A percentile compares a stretch with the other conserved stretches of the same genome.
Evolutionary conservation across 2,329 filamentous ascomycete species (phyloP).

Genomic region (Paraphaeosphaeria sporulosa): DNA sequence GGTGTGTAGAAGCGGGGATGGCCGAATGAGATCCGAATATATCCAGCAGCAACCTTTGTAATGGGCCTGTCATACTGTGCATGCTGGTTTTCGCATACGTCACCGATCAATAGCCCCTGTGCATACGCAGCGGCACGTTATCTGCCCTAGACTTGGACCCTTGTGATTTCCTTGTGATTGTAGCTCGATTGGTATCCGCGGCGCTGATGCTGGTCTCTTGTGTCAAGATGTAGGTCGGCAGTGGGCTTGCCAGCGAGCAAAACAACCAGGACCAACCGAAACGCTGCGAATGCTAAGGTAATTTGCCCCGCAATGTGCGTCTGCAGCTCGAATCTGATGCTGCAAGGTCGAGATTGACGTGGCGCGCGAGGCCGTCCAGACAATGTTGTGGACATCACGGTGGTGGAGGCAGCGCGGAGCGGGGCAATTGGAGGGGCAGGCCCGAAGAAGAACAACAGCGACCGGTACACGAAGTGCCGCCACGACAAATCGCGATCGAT

Average conservation of each 20-base stretch:
- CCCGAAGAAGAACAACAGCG: neutral
- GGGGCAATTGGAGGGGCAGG: conserved; percentile 20
- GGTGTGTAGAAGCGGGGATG: conserved; percentile 28
- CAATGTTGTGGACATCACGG: conserved; percentile 1
- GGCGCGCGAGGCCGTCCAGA: neutral
- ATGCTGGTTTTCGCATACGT: conserved; percentile 6
- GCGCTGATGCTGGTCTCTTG: conserved; percentile 1
- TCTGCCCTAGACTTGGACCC: conserved; percentile 10
- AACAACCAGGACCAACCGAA: neutral
- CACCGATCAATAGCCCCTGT: neutral
- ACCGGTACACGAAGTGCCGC: neutral
- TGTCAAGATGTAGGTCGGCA: neutral
- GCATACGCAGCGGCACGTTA: neutral
- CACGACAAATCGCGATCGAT: conserved; percentile 1
- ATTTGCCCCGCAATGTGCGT: neutral
- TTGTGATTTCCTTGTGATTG: too few species aligned
- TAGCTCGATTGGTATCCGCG: conserved; percentile 10
- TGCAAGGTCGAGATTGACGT: neutral
- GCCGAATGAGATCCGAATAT: conserved; percentile 28
- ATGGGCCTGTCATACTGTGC: conserved; percentile 21
- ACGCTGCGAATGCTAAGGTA: neutral
- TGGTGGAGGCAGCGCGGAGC: conserved; percentile 6
- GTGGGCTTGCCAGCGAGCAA: neutral
- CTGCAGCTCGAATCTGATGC: neutral
- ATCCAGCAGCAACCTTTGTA: neutral